Evolutionary conservation across 352 stramenopile species (phyloP).

Genomic region (Pythium oligandrum): DNA sequence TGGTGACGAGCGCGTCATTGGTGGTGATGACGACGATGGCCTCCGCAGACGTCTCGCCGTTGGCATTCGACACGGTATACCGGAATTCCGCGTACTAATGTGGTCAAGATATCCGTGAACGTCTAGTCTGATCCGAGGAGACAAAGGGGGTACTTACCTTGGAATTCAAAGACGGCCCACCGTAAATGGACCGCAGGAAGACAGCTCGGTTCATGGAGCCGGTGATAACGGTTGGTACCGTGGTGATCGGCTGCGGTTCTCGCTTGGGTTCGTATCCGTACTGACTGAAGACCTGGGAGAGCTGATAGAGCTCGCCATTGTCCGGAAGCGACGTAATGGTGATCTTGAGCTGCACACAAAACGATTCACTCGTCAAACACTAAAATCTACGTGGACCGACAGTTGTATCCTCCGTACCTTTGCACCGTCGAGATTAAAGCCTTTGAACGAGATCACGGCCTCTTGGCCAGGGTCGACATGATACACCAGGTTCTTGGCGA

Average conservation of each 20-base stretch:
- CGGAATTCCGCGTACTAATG: conserved; percentile 80
- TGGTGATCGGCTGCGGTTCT: conserved; percentile 45
- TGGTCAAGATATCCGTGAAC: no score
- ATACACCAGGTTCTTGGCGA: conserved; percentile 70
- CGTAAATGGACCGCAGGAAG: conserved; percentile 69
- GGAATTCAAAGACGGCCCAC: conserved; percentile 42
- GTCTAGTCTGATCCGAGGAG: not conserved
- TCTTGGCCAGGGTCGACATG: conserved; percentile 70
- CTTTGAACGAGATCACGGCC: conserved; percentile 75
- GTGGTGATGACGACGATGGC: conserved; percentile 79
- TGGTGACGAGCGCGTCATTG: conserved; percentile 65
- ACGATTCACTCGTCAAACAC: not conserved
- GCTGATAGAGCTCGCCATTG: conserved; percentile 83
- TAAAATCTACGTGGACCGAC: not conserved
- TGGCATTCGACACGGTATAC: conserved; percentile 79
- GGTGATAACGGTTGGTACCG: conserved; percentile 54
- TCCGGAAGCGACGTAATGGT: conserved; percentile 83
- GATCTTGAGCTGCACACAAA: conserved; percentile 38
- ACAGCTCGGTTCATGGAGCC: conserved; percentile 85
- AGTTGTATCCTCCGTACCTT: conserved; percentile 21
- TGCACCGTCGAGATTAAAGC: conserved; percentile 58
- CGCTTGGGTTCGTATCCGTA: conserved; percentile 89
- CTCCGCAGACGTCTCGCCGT: conserved; percentile 44
- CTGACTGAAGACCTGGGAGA: conserved; percentile 84
- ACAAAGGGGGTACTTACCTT: conserved; percentile 32